A percentile compares a stretch with the other conserved stretches of the same genome.
Evolutionary conservation across 2,329 filamentous ascomycete genomes (phyloP).

Genomic region (Colletotrichum liaoningense): DNA sequence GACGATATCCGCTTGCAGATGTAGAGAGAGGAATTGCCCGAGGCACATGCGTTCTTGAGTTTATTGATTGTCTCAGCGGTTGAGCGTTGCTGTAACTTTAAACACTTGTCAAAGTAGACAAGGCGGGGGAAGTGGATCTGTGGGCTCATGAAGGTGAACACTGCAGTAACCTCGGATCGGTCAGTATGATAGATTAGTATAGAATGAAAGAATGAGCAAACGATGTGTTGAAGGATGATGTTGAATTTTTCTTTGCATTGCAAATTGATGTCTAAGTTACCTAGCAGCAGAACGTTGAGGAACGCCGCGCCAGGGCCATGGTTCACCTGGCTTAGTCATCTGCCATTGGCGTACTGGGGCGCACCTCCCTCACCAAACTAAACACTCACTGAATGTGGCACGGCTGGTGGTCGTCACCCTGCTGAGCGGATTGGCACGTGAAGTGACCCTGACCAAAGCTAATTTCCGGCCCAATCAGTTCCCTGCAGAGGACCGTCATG

Average conservation of each 20-base stretch:
- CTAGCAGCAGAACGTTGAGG: neutral
- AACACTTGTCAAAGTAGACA: neutral
- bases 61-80: slow-evolving; percentile 17
- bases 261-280: neutral
- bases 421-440: slow-evolving; percentile 34
- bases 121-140: neutral
- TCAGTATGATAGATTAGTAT: neutral
- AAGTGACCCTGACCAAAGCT: slow-evolving; percentile 34
- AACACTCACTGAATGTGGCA: neutral
- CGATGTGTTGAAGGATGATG: neutral
- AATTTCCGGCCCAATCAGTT: slow-evolving; percentile 36
- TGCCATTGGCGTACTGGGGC: neutral
- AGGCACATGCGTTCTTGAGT: slow-evolving; percentile 25
- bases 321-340: slow-evolving; percentile 26
- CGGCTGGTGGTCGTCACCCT: slow-evolving; percentile 3
- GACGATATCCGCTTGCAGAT: neutral
- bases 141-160: neutral
- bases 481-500: slow-evolving; percentile 34
- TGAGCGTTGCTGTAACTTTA: neutral
- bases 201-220: neutral
- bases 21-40: slow-evolving; percentile 12
- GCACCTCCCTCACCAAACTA: neutral
- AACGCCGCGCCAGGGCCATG: neutral
- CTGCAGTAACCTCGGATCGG: neutral
- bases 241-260: neutral